Conservation (phyloP, 257 asterid genomes). For the Cruciata laevipes region DNA sequence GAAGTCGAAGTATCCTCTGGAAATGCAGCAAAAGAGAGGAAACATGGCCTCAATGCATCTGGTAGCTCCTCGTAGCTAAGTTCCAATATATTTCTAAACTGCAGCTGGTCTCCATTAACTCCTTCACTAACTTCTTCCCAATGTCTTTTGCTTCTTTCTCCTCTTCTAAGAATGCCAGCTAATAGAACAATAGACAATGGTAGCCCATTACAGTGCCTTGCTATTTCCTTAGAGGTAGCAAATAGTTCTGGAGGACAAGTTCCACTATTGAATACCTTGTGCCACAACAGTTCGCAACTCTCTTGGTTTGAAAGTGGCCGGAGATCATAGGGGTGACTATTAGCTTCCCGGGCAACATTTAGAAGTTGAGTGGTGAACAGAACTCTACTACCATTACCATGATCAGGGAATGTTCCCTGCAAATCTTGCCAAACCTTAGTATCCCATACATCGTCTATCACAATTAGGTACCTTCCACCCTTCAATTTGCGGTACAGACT, state of each 20-base stretch:
- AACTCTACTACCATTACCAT: neutral
- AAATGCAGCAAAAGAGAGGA: conserved; percentile 2
- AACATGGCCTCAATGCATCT: neutral
- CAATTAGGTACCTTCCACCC: neutral
- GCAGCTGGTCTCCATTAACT: neutral
- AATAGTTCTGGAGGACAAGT: too few species aligned
- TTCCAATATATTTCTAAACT: neutral
- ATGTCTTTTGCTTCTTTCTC: neutral
- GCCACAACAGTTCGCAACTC: neutral
- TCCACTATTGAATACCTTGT: neutral
- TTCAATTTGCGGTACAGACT: neutral
- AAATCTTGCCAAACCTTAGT: neutral
- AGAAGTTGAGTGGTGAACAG: neutral
- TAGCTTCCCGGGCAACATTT: neutral
- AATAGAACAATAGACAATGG: neutral
- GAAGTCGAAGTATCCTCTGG: neutral
- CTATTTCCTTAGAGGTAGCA: neutral
- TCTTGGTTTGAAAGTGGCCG: neutral
- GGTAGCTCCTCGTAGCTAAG: too few species aligned
- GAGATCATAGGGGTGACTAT: neutral
- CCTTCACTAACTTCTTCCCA: neutral
- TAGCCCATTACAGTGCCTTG: neutral
- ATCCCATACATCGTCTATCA: neutral
- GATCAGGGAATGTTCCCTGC: neutral
- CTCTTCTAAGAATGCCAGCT: neutral